Evolutionary conservation across 2,329 filamentous ascomycete genomes (phyloP).

Genomic region (Neofusicoccum parvum): DNA sequence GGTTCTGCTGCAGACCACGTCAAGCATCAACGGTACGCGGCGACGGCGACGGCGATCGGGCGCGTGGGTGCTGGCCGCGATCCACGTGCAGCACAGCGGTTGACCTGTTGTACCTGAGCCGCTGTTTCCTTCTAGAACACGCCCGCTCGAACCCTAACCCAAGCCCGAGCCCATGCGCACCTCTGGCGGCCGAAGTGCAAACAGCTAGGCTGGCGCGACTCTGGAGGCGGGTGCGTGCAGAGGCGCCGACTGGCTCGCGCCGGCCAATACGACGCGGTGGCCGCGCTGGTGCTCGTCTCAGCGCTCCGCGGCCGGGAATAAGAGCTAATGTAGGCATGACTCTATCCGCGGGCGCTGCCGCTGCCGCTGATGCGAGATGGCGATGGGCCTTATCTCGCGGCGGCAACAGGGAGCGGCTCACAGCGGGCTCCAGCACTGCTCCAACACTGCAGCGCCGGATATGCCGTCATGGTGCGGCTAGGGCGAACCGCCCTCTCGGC

Average conservation of each 20-base stretch:
- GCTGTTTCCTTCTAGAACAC: neutral
- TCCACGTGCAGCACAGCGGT: too few species aligned
- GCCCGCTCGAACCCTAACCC: neutral
- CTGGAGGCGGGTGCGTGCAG: neutral
- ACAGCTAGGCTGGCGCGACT: neutral
- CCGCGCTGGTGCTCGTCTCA: neutral
- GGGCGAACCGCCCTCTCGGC: slow-evolving; percentile 3
- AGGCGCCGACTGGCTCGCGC: neutral
- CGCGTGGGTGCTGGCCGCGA: too few species aligned
- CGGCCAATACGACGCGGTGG: neutral
- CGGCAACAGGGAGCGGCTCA: neutral
- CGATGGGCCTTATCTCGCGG: neutral
- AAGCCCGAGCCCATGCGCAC: neutral
- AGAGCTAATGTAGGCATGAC: neutral
- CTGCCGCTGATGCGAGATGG: neutral
- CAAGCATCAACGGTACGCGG: too few species aligned
- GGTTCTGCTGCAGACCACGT: neutral
- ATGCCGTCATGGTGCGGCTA: slow-evolving; percentile 12
- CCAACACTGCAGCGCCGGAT: neutral
- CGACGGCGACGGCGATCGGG: too few species aligned
- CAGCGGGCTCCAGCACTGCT: neutral
- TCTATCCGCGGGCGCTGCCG: slow-evolving; percentile 10
- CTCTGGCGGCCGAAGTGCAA: too few species aligned
- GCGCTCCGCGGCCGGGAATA: slow-evolving; percentile 1
- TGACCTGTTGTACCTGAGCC: neutral